Evolutionary conservation across 768 basidiomycete species (phyloP), one percentile per base, ranked within the genome.

Genomic region (Suillus paluster): DNA sequence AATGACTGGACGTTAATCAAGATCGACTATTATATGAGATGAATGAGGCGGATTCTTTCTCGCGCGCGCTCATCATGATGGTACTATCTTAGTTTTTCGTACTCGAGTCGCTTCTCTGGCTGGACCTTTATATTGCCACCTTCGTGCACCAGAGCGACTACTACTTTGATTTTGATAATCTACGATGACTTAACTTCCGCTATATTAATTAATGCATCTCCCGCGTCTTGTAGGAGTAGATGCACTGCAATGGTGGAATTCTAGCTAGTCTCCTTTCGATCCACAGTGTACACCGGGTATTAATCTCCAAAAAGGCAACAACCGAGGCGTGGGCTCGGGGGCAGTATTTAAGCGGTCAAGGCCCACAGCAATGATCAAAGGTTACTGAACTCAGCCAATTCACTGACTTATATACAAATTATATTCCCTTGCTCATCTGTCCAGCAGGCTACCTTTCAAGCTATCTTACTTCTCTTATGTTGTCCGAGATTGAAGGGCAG

Each of bases 401-500:
- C 49, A 50, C 49, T 50, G 19, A n/a, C 27, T 50, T n/a, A 30
- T 27, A 50, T 50, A 33, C 49, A n/a, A 19, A n/a, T 11, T 33
- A 5, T 19, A 50, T n/a, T 17, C 11, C 36, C 38, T 39, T 55
- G 10, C 5, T 27, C 39, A 55, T 58, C 19, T 64, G 19, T 44
- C 7, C 27, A 30, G 39, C 4, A 19, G 17, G 21, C 56, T 50
- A 21, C 56, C 50, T 58, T 60, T 59, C 60, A 58, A 46, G 65
- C 57, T 61, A 44, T 46, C 50, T 65, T 44, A 48, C 39, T 34
- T 56, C 36, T 39, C 44, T 39, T 30, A 83, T 80, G 78, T 66
- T 71, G 57, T 67, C 72, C 45, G 78, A 81, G 30, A 64, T 64
- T 49, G 81, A 81, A 56, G 46, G 60, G 21, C 56, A 65, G 33